These are phyloP conservation scores for Rhytidhysteron rufulum DNA, from an alignment of 2,329 filamentous ascomycete species.

Conservation along the genomic window DNA sequence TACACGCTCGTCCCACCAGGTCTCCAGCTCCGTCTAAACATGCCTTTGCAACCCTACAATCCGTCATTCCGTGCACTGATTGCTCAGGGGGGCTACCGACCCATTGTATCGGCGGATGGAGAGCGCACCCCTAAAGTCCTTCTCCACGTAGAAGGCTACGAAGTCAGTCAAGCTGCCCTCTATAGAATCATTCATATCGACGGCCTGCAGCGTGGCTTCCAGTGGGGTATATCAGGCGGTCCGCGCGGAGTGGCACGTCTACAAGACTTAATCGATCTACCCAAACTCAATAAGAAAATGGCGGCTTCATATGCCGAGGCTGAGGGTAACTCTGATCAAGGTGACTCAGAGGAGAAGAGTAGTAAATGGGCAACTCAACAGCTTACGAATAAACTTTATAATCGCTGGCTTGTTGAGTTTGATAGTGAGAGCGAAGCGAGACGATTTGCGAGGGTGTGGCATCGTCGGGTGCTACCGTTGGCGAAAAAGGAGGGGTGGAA, in stretches of 20 bases:
- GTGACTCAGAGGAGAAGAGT: conserved; percentile 6
- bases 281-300: neutral
- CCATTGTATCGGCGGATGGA: conserved; percentile 20
- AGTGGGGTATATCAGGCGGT: conserved; percentile 26
- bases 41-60: conserved; percentile 35
- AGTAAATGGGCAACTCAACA: conserved; percentile 19
- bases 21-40: conserved; percentile 19
- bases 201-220: conserved; percentile 28
- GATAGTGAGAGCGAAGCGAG: conserved; percentile 52
- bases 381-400: conserved; percentile 34
- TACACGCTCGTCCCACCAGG: conserved; percentile 46
- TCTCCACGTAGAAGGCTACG: conserved; percentile 28
- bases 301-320: neutral
- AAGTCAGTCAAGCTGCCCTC: conserved; percentile 24
- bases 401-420: conserved; percentile 55
- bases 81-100: conserved; percentile 28
- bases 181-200: conserved; percentile 26
- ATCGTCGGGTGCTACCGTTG: conserved; percentile 45
- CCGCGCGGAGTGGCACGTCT: conserved; percentile 19
- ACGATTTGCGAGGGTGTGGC: conserved; percentile 51
- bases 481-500: conserved; percentile 12
- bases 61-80: conserved; percentile 37
- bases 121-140: conserved; percentile 27
- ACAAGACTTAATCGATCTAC: conserved; percentile 24
- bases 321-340: neutral